A percentile compares a stretch with the other conserved stretches of the same genome.
These are phyloP conservation scores for Salvia miltiorrhiza DNA, from an alignment of 257 asterid species.

Conservation along the genomic window DNA sequence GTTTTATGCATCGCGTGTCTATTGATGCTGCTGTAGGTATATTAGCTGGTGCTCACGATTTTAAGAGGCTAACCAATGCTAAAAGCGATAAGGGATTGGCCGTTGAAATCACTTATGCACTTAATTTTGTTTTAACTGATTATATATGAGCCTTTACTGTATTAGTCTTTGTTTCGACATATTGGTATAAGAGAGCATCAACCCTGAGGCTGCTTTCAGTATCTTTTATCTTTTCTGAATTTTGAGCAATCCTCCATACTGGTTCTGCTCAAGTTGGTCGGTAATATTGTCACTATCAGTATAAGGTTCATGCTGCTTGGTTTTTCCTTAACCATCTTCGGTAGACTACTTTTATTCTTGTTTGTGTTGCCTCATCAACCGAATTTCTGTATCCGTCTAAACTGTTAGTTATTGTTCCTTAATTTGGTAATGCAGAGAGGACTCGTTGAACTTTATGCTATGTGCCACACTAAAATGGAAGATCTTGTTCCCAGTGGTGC, in stretches of 20 bases:
- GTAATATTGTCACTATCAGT: not conserved
- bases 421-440: slow-evolving; percentile 52
- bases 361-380: slow-evolving; percentile 4
- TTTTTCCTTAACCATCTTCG: not conserved
- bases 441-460: slow-evolving; percentile 71
- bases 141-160: no score
- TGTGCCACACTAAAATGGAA: slow-evolving; percentile 86
- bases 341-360: not conserved
- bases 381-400: not conserved
- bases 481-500: slow-evolving; percentile 64
- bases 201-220: not conserved
- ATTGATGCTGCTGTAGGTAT: not conserved
- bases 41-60: not conserved
- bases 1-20: not conserved
- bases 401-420: slow-evolving; percentile 1
- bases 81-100: not conserved
- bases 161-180: not conserved
- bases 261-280: not conserved
- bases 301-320: not conserved
- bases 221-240: not conserved
- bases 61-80: not conserved
- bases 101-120: not conserved
- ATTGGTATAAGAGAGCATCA: no score
- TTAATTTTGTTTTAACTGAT: not conserved
- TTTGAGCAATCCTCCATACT: not conserved